phyloP scores from a whole-genome alignment of 257 asterid genomes.

The Solanum pimpinellifolium region DNA sequence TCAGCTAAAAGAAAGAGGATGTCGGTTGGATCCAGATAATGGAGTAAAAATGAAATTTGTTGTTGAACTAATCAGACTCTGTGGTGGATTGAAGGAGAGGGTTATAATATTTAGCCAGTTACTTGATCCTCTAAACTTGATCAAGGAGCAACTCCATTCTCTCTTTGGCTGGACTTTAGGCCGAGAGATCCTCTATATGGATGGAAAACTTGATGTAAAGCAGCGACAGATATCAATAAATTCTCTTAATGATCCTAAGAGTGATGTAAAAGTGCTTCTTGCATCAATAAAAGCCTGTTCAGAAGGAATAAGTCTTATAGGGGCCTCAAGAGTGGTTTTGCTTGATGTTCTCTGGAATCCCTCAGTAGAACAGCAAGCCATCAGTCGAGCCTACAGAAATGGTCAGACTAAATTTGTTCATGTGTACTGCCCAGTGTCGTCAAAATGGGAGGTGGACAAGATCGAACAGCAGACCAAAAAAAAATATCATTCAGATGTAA shows the following conservation, averaged over 20 bases:
- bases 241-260: constrained; percentile 29
- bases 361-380: constrained; percentile 58
- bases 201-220: constrained; percentile 23
- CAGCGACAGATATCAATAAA: constrained; percentile 36
- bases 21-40: constrained; percentile 17
- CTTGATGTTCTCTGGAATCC: constrained; percentile 86
- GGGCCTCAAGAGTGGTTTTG: constrained; percentile 75
- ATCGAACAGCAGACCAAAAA: constrained; percentile 32
- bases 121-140: constrained; percentile 36
- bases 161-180: constrained; percentile 49
- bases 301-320: constrained; percentile 73
- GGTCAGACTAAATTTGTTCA: constrained; percentile 64
- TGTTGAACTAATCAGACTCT: constrained; percentile 30
- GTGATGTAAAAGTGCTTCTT: constrained; percentile 46
- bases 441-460: constrained; percentile 41
- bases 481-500: constrained; percentile 34
- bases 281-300: constrained; percentile 68
- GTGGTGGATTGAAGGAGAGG: constrained; percentile 24
- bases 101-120: constrained; percentile 54
- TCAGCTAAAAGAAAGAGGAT: not conserved
- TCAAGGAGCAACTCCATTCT: constrained; percentile 23
- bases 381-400: constrained; percentile 65
- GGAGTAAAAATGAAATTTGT: constrained; percentile 60
- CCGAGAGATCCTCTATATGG: constrained; percentile 49
- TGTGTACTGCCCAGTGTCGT: constrained; percentile 47